Evolutionary conservation across 2,329 filamentous ascomycete genomes (phyloP), one percentile per base, ranked within the genome.

Genomic region (Escovopsis weberi): DNA sequence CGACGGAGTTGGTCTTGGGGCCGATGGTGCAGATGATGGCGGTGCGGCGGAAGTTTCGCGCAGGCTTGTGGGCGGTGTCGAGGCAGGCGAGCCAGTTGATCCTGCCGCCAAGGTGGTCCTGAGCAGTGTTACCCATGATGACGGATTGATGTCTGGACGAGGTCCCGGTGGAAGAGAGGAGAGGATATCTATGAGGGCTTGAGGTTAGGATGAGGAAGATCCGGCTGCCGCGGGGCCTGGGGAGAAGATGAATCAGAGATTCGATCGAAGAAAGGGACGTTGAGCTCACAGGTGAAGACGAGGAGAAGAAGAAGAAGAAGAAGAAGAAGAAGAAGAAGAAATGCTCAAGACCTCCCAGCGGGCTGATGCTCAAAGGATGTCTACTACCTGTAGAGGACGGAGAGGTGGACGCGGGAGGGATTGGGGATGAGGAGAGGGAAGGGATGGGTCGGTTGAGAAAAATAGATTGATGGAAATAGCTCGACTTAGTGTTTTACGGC

Each of bases 21-120:
- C 91, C 91, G 63, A 98, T 96, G 57, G 91, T 96, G 72, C 89
- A 87, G 68, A 98, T 95, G 71, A 98, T 98, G 60, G 88, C 94
- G 50, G 89, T 94, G 55, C 91, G 82, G 59, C 91, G 86, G 69
- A 91, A 93, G 72, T 93, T 88, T 67, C 82, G 85, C 57, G 81
- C 75, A 44, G 89, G 88, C 55, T 76, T 73, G 70, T 82, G 87
- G 61, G 91, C 84, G 52, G 89, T 95, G 72, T 95, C 82, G 60
- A 98, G 84, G 49, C 66, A 64, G 48, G 75, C 69, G 48, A 80
- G 68, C 77, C 77, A 81, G 58, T 73, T 69, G 53, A 81, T 75
- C 64, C 74, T 74, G 59, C 75, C 74, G 63, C 84, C 81, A 62
- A 94, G 79, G 68, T 94, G 87, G 64, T 93, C 85, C 62, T 91